These are phyloP conservation scores for Hymenoscyphus infarciens DNA, from an alignment of 2,329 filamentous ascomycete genomes.

Conservation along the genomic window DNA sequence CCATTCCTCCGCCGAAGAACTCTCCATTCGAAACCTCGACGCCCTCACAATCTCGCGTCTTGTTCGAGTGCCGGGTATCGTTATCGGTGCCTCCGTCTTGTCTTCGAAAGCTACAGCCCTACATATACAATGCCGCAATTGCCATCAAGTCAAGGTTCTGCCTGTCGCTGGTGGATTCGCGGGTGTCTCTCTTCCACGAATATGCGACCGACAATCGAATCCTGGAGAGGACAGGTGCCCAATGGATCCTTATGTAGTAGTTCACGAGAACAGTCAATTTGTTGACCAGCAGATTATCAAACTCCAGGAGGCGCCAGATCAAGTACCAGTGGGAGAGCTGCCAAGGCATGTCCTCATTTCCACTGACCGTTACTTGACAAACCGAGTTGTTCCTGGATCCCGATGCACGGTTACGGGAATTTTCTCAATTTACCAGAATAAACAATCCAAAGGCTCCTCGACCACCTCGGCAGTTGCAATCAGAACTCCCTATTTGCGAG, in stretches of 20 bases:
- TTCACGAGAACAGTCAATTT: conserved; percentile 90
- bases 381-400: conserved; percentile 91
- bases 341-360: conserved; percentile 93
- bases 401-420: conserved; percentile 95
- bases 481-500: conserved; percentile 88
- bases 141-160: conserved; percentile 67
- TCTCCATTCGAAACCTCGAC: conserved; percentile 90
- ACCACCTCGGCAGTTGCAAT: conserved; percentile 85
- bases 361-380: conserved; percentile 93
- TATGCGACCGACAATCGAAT: conserved; percentile 63
- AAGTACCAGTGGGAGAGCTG: conserved; percentile 94
- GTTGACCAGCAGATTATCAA: conserved; percentile 98
- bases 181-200: conserved; percentile 77
- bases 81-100: conserved; percentile 94
- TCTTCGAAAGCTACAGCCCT: conserved; percentile 91
- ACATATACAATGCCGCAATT: conserved; percentile 84
- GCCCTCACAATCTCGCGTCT: conserved; percentile 89
- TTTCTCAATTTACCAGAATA: conserved; percentile 96
- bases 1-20: conserved; percentile 85
- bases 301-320: conserved; percentile 93
- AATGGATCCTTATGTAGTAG: conserved; percentile 90
- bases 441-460: conserved; percentile 73
- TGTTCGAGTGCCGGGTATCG: conserved; percentile 95
- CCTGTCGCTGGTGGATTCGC: conserved; percentile 81
- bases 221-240: conserved; percentile 78